These are phyloP conservation scores for Melampsora abietis-canadensis DNA, from an alignment of 1,284 basidiomycete genomes.

Conservation along the genomic window DNA sequence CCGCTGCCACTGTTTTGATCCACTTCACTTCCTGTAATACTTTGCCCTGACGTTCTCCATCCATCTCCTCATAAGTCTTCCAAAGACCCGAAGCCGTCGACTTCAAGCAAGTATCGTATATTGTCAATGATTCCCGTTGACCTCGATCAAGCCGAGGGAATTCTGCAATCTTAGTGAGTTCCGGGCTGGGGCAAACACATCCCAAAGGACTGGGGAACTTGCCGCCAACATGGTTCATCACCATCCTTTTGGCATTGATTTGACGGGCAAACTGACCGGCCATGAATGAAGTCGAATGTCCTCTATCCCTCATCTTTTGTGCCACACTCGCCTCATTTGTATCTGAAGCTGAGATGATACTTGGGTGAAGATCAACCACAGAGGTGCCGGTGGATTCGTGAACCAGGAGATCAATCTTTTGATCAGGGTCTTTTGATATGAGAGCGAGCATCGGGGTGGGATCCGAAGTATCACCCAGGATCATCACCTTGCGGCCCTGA, in stretches of 20 bases:
- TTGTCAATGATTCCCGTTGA: background rate
- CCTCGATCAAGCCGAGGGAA: background rate
- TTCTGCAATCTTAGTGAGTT: background rate
- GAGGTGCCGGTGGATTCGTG: constrained; percentile 56
- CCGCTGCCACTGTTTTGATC: constrained; percentile 23
- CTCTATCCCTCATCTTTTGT: constrained; percentile 63
- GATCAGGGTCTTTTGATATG: constrained; percentile 44
- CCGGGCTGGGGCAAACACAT: constrained; percentile 17
- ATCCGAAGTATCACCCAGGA: constrained; percentile 74
- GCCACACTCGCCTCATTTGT: constrained; percentile 57
- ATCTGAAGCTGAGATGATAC: constrained; percentile 53
- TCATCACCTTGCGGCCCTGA: constrained; percentile 68
- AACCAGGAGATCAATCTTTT: constrained; percentile 59
- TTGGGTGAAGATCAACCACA: constrained; percentile 55
- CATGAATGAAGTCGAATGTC: constrained; percentile 78
- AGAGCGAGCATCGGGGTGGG: constrained; percentile 62
- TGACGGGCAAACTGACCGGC: constrained; percentile 72
- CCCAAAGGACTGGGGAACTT: constrained; percentile 30
- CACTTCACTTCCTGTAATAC: constrained; percentile 15
- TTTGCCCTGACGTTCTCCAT: constrained; percentile 11
- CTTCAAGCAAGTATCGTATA: constrained; percentile 6
- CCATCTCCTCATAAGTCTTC: constrained; percentile 34
- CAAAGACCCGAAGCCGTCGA: constrained; percentile 10
- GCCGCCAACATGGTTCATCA: constrained; percentile 76
- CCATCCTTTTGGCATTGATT: constrained; percentile 65